These are phyloP conservation scores for Lobosporangium transversale DNA, from an alignment of 192 early-diverging fungal genomes.

Conservation along the genomic window DNA sequence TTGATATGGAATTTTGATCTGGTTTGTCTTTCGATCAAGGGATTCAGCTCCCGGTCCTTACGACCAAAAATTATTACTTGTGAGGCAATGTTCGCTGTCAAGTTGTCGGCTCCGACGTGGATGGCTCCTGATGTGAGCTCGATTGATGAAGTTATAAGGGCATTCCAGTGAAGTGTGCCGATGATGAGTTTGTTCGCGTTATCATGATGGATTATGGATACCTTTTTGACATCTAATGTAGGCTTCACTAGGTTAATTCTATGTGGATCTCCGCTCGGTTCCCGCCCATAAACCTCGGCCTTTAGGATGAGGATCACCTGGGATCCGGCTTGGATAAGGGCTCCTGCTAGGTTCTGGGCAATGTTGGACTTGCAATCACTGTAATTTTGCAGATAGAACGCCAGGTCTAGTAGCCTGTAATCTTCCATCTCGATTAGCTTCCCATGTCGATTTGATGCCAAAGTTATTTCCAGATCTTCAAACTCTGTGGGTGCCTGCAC, in stretches of 20 bases:
- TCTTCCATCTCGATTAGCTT: background rate
- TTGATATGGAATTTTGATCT: background rate
- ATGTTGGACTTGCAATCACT: background rate
- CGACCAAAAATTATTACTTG: background rate
- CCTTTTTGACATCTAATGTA: background rate
- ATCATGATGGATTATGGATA: background rate
- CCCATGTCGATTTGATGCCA: background rate
- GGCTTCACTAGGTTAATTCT: background rate
- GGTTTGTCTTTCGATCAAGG: background rate
- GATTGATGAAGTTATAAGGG: background rate
- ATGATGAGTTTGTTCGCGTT: background rate
- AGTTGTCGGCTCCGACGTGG: background rate
- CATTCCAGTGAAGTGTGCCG: background rate
- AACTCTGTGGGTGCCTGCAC: background rate
- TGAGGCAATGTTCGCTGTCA: background rate
- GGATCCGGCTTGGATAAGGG: background rate
- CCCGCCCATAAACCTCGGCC: background rate
- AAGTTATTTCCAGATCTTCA: background rate
- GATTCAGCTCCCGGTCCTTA: background rate
- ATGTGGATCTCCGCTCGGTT: background rate
- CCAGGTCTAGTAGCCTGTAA: background rate
- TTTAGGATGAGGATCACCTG: background rate
- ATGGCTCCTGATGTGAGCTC: background rate
- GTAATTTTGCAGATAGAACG: background rate
- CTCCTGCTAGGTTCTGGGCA: background rate